Evolutionary conservation across 108 stramenopile genomes (phyloP), one percentile per base, ranked within the genome.

Genomic region (Nitzschia sp.): DNA sequence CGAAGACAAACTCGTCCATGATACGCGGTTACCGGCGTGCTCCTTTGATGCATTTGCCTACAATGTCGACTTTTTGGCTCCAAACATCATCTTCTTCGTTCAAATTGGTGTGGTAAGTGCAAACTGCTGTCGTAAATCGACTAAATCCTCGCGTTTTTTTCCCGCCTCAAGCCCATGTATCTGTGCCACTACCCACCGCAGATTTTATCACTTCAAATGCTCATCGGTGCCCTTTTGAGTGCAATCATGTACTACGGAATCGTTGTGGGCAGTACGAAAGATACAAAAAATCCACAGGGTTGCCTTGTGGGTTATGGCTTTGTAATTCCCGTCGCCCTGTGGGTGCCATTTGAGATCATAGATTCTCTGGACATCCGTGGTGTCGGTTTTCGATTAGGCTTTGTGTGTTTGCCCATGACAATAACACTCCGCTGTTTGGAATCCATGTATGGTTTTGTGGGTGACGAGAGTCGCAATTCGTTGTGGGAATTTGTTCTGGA

Each of bases 231-330:
- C 21, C 35, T 61, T 24, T 8, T 61, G 17, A 23, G 17, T 3
- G 29, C 23, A 6, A 9, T 61, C 8, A 61, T 61, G 60, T 61
- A 61, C 36, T 61, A 61, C 21, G 60, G 60, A 5, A 61, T 61
- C 19, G 35, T 61, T 9, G 4, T 51, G 49, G 49, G 21, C 21
- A 19, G 18, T 8, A 19, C 49, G 4, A 51, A 51, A 51, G 49
- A 51, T 51, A 19, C 21, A 4, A 51, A 51, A 23, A 51, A 19
- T 51, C 9, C n/a, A 8, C 60, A 61, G 21, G 64, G 64, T 24
- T 62, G 53, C 23, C 24, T 61, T 36, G 19, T 71, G 3, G 70
- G 70, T 6, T 71, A 36, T 32, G 70, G 70, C 19, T 8, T 71
- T n/a, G 23, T 57, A 2, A 60, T 71, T 8, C 70, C 70, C 19